Conservation (phyloP, 1,284 basidiomycete genomes). For the Pascua sp. region DNA sequence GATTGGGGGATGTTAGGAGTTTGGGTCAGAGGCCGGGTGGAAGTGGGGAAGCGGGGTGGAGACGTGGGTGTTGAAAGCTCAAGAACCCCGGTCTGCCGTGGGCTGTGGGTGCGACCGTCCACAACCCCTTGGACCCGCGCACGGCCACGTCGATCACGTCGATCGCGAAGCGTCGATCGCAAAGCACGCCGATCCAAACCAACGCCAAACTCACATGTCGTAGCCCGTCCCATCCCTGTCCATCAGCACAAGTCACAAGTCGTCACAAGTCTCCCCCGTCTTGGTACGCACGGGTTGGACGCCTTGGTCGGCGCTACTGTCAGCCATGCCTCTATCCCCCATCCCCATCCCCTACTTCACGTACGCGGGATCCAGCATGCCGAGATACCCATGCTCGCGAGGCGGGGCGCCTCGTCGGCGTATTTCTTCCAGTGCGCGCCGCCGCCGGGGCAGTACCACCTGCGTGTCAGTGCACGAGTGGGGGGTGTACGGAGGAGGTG, state of each 20-base stretch:
- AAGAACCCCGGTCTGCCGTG: no score
- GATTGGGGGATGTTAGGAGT: no score
- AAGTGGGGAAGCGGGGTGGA: no score
- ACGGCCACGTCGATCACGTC: no score
- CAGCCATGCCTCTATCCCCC: not conserved
- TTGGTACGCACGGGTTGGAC: constrained; percentile 19
- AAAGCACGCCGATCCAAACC: not conserved
- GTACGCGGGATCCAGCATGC: constrained; percentile 62
- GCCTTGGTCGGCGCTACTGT: constrained; percentile 44
- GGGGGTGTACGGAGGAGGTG: not conserved
- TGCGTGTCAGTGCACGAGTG: constrained; percentile 5
- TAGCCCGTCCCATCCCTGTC: constrained; percentile 42
- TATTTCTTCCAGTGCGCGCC: constrained; percentile 68
- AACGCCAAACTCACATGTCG: constrained; percentile 43
- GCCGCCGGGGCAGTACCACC: constrained; percentile 41
- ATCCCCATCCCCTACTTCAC: constrained; percentile 14
- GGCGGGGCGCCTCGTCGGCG: constrained; percentile 62
- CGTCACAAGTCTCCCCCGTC: constrained; percentile 14
- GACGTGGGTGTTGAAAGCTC: no score
- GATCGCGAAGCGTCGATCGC: not conserved
- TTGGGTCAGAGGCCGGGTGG: not conserved
- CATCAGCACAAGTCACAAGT: not conserved
- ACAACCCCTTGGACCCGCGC: no score
- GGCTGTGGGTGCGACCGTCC: no score
- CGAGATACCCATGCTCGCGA: constrained; percentile 77